A percentile compares a stretch with the other conserved stretches of the same genome.
phyloP scores from a whole-genome alignment of 352 stramenopile genomes.

The Blastocystis sp. region DNA sequence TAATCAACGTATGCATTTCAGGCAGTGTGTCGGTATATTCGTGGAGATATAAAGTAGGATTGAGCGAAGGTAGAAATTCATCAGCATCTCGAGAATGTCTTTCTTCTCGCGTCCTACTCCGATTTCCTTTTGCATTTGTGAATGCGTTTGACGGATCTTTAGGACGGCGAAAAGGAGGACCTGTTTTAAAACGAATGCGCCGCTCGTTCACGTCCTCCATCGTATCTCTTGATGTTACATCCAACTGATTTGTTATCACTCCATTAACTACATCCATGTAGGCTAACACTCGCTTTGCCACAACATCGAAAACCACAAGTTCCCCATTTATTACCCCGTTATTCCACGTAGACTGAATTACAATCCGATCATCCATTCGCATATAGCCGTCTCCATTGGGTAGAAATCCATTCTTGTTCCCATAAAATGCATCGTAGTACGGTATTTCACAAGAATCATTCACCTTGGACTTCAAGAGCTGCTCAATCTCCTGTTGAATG shows the following conservation, averaged over 20 bases:
- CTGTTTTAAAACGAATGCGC: neutral
- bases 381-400: neutral
- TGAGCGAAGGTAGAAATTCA: neutral
- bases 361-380: neutral
- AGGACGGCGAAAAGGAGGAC: neutral
- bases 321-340: neutral
- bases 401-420: neutral
- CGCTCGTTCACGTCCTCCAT: neutral
- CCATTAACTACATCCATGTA: neutral
- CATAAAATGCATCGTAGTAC: neutral
- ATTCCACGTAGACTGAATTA: neutral
- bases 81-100: too few species aligned
- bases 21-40: neutral
- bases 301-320: neutral
- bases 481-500: neutral
- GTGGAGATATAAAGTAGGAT: neutral
- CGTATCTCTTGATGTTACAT: neutral
- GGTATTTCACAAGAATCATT: neutral
- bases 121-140: neutral
- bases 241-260: neutral
- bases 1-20: neutral
- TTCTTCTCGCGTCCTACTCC: neutral
- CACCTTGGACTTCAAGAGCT: neutral
- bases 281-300: neutral
- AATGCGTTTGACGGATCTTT: neutral